Base-by-base conservation (phyloP, 1,139 yeast genomes). In the Geotrichum siamense region DNA sequence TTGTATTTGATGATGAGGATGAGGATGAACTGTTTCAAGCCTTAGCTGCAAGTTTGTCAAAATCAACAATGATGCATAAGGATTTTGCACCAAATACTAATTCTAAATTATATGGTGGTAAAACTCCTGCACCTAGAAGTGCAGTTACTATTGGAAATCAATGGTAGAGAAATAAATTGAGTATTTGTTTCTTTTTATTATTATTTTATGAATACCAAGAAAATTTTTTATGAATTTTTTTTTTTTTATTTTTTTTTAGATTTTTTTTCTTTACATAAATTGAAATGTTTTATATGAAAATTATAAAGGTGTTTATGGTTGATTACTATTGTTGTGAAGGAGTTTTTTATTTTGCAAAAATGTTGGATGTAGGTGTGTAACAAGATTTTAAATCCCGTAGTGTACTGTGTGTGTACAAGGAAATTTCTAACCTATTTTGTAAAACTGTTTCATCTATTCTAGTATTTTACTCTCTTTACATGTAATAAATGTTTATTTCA, bases 1-100 rank as follows among this genome's bases (percentile, higher is more conserved):
- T 31, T 22, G 38, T 21, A 17, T 37, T 42, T 27, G 45, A 42
- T 22, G 45, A 42, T 30, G 39, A 34, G 16, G 39, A 30, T 22
- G 45, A 42, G 35, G 35, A 21, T 21, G 41, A 35, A 19, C 39
- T 33, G 12, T 35, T 15, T 13, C 36, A 39, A 28, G 17, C 39
- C 15, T 15, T 19, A 20, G 16, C 30, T 23, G 41, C 43, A n/a
- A 20, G 38, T 13, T 39, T 31, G 25, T 15, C 16, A 12, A 33
- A 16, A 15, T 9, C 17, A 9, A 8, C 19, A 28, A 19, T 15
- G 5, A 37, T 37, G 22, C 27, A 37, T 37, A 25, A 25, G 20
- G n/a, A 21, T 17, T 33, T 20, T 28, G 16, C 8, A 8, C 6
- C 26, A 23, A 23, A 8, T 8, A 19, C 34, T 15, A 12, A 19